These are phyloP conservation scores for Fusarium neocosmosporiellum DNA, from an alignment of 2,329 filamentous ascomycete species.

Conservation along the genomic window DNA sequence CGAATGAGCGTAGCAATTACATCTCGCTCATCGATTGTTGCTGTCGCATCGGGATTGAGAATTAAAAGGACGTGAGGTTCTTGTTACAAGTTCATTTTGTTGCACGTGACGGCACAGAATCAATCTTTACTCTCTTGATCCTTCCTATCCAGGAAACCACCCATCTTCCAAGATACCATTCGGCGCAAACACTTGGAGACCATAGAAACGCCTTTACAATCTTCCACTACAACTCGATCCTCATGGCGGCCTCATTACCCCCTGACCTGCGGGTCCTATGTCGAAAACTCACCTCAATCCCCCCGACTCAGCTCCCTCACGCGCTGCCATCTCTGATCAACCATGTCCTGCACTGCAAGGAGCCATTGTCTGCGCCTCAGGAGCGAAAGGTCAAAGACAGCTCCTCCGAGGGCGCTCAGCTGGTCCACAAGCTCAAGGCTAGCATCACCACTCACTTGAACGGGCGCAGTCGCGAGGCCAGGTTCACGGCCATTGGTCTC, in stretches of 20 bases:
- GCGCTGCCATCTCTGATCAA: slow-evolving; percentile 76
- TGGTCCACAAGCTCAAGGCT: slow-evolving; percentile 85
- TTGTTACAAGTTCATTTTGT: not conserved
- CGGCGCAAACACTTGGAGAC: slow-evolving; percentile 26
- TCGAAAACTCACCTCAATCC: slow-evolving; percentile 76
- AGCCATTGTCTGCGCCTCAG: slow-evolving; percentile 71
- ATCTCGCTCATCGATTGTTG: not conserved
- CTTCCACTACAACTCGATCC: not conserved
- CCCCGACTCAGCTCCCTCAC: slow-evolving; percentile 78
- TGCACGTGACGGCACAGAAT: slow-evolving; percentile 11
- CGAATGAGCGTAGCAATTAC: slow-evolving; percentile 5
- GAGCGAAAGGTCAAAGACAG: slow-evolving; percentile 71
- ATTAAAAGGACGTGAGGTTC: not conserved
- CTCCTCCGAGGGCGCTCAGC: slow-evolving; percentile 71
- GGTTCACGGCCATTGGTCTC: slow-evolving; percentile 81
- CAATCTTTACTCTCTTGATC: slow-evolving; percentile 11
- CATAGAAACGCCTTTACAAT: not conserved
- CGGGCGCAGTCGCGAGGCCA: slow-evolving; percentile 77
- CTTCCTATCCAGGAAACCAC: slow-evolving; percentile 2
- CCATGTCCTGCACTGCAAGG: slow-evolving; percentile 67
- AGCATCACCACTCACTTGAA: slow-evolving; percentile 81
- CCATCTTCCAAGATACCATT: not conserved
- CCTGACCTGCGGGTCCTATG: slow-evolving; percentile 74
- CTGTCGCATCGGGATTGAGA: not conserved
- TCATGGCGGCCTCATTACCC: slow-evolving; percentile 53